Evolutionary conservation across 2,329 filamentous ascomycete species (phyloP), one percentile per base, ranked within the genome.

Genomic region (Ascochyta koolunga): DNA sequence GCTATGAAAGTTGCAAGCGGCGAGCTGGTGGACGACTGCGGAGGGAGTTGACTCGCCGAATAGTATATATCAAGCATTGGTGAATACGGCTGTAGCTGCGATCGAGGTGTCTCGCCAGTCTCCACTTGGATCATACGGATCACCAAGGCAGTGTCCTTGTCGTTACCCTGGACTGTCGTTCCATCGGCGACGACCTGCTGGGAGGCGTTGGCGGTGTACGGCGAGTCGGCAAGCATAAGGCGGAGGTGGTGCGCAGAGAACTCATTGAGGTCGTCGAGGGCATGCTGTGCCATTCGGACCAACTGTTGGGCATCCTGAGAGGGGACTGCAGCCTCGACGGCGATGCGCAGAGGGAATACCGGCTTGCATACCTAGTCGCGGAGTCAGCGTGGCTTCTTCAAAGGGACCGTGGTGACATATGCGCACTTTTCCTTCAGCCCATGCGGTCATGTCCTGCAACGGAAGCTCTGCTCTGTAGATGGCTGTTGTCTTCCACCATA

Each of bases 401-500:
- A 21, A 37, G n/a, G 27, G 24, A 39, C 27, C n/a, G 52, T 51
- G 18, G 13, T 6, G 21, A 8, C 3, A n/a, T 10, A 15, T 16
- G 29, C 31, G 8, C 56, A 96, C 93, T 83, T 89, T 91, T 61
- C 92, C 92, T 68, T 96, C 90, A 9, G 91, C 90, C 93, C 95
- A 98, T 58, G 89, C 84, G 63, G 89, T 84, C 95, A 99, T 99
- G 49, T 87, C 84, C 69, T 89, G 83, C 62, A 97, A 76, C 5
- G 95, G 95, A 64, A 99, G 79, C 38, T 87, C 83, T 11, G 93
- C 93, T 50, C 95, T 86, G 74, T 96, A 93, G 50, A 98, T 96
- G 0, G 90, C 89, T 4, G 95, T 99, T 0, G 95, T 98, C 74
- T 87, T 87, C 87, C 91, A 96, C 95, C 95, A 99, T 83, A 96